Conservation (phyloP, 106 monocot genomes). For the Hemerocallis citrina region DNA sequence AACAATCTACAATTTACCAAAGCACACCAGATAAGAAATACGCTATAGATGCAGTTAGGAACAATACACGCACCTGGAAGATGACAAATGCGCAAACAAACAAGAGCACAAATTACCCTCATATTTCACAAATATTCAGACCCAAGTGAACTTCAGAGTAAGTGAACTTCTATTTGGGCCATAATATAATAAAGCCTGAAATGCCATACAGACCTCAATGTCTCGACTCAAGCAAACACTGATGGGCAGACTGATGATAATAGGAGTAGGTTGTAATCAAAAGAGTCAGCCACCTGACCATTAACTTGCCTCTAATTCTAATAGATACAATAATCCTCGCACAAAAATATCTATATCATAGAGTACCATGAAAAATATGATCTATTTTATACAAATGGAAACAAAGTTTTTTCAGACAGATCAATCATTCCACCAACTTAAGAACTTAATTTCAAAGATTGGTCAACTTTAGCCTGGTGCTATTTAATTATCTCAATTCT, state of each 20-base stretch:
- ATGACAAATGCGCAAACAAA: background rate
- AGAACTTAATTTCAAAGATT: too few relatives aligned
- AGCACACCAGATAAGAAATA: background rate
- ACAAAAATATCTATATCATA: background rate
- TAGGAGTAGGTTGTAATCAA: background rate
- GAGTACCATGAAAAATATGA: background rate
- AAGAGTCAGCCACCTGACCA: background rate
- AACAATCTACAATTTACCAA: conserved; percentile 59
- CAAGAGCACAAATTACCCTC: background rate
- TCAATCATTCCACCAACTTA: too few relatives aligned
- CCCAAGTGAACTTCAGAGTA: background rate
- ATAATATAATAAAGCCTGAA: background rate
- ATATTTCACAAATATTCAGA: background rate
- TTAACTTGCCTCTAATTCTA: conserved; percentile 1
- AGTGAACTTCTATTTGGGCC: background rate
- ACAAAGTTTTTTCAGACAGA: too few relatives aligned
- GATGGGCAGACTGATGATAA: background rate
- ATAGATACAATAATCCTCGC: too few relatives aligned
- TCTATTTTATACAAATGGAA: too few relatives aligned
- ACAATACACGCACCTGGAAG: background rate
- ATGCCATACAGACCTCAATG: background rate
- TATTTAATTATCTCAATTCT: too few relatives aligned
- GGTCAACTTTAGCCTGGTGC: too few relatives aligned
- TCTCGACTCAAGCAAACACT: background rate
- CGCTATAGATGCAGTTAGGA: background rate